Conservation (phyloP, 2,329 filamentous ascomycete genomes). For the Tolypocladium paradoxum region DNA sequence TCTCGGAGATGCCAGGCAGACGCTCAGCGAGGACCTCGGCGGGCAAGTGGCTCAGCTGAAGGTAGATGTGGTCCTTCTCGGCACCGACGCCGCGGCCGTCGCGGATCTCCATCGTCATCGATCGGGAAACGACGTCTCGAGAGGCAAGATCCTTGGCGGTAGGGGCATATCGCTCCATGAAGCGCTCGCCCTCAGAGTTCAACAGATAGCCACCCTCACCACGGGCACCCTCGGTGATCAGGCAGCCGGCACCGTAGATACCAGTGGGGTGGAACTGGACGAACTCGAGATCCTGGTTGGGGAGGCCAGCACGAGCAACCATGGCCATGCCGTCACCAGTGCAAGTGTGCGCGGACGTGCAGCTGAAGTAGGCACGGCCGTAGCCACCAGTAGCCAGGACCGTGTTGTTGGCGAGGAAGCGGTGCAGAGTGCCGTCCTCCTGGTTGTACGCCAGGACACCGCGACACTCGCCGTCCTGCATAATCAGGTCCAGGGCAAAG, state of each 20-base stretch:
- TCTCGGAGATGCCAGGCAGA: slow-evolving; percentile 97
- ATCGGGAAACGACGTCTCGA: slow-evolving; percentile 92
- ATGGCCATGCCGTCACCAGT: slow-evolving; percentile 99
- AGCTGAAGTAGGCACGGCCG: slow-evolving; percentile 95
- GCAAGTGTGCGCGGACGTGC: slow-evolving; percentile 95
- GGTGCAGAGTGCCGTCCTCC: slow-evolving; percentile 94
- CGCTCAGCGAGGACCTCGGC: slow-evolving; percentile 88
- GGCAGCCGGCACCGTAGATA: slow-evolving; percentile 95
- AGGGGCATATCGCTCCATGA: slow-evolving; percentile 98
- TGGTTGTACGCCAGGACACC: slow-evolving; percentile 98
- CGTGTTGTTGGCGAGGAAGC: slow-evolving; percentile 94
- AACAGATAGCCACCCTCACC: slow-evolving; percentile 97
- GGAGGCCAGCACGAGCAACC: slow-evolving; percentile 93
- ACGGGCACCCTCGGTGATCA: slow-evolving; percentile 96
- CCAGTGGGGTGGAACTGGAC: slow-evolving; percentile 98
- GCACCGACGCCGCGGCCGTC: slow-evolving; percentile 94
- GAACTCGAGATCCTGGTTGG: slow-evolving; percentile 98
- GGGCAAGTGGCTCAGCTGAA: slow-evolving; percentile 92
- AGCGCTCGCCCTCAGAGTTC: slow-evolving; percentile 96
- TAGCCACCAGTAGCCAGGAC: slow-evolving; percentile 96
- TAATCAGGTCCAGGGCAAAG: slow-evolving; percentile 92
- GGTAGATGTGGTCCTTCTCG: slow-evolving; percentile 97
- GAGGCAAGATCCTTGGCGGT: slow-evolving; percentile 96
- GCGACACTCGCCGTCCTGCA: slow-evolving; percentile 94
- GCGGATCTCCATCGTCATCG: slow-evolving; percentile 97